Evolutionary conservation across 1,139 yeast genomes (phyloP).

Genomic region (Kodamaea ohmeri): DNA sequence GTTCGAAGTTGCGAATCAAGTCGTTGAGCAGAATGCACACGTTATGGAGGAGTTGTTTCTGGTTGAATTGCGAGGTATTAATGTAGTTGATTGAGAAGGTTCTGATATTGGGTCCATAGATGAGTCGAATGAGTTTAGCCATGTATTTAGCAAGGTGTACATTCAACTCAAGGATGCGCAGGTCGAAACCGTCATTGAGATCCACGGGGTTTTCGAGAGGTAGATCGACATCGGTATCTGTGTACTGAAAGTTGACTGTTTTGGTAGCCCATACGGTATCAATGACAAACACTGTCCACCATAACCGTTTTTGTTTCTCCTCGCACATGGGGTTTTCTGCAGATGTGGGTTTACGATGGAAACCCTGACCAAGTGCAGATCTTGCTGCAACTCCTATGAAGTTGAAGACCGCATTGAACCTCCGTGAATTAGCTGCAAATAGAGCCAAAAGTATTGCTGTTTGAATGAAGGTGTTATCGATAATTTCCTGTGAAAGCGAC

Average conservation of each 20-base stretch:
- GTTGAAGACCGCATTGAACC: slow-evolving; percentile 48
- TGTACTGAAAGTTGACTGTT: slow-evolving; percentile 46
- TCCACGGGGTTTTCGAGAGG: slow-evolving; percentile 36
- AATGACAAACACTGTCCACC: slow-evolving; percentile 55
- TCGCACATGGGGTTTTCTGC: slow-evolving; percentile 3
- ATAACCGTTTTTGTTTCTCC: slow-evolving; percentile 46
- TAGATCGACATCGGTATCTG: slow-evolving; percentile 51
- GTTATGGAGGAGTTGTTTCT: slow-evolving; percentile 29
- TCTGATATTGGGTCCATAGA: slow-evolving; percentile 38
- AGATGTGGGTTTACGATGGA: slow-evolving; percentile 34
- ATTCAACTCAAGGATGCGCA: slow-evolving; percentile 33
- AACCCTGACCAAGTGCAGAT: slow-evolving; percentile 43
- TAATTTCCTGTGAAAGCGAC: slow-evolving; percentile 39
- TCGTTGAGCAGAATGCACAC: slow-evolving; percentile 31
- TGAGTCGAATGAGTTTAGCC: slow-evolving; percentile 33
- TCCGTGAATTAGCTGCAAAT: slow-evolving; percentile 46
- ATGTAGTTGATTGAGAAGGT: slow-evolving; percentile 40
- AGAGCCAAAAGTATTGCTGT: slow-evolving; percentile 46
- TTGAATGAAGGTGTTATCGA: slow-evolving; percentile 41
- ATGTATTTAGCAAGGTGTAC: slow-evolving; percentile 41
- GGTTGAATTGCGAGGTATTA: slow-evolving; percentile 42
- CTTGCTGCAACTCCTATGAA: slow-evolving; percentile 51
- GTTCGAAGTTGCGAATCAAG: slow-evolving; percentile 31
- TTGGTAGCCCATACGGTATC: slow-evolving; percentile 53
- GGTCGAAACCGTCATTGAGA: slow-evolving; percentile 32